Evolutionary conservation across 1,284 basidiomycete species (phyloP).

Genomic region (Leucoagaricus sp.): DNA sequence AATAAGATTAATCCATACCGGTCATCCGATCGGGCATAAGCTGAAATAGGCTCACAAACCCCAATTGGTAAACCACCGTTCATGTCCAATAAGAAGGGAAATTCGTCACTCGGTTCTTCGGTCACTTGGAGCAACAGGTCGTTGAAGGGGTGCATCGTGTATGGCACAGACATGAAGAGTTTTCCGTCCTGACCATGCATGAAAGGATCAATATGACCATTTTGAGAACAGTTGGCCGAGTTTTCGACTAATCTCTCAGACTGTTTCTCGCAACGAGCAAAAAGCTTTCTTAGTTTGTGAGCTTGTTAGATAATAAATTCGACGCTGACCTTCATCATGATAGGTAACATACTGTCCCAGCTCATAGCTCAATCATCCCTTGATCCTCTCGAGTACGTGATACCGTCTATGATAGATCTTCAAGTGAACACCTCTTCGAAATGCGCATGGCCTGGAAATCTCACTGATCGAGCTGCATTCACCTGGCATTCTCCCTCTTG

Average conservation of each 20-base stretch:
- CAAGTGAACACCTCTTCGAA: neutral
- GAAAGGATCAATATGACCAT: constrained; percentile 14
- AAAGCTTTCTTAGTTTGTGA: too few species aligned
- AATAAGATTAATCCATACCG: too few species aligned
- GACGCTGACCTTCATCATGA: constrained; percentile 8
- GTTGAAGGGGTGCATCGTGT: neutral
- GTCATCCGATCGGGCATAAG: too few species aligned
- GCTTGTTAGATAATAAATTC: too few species aligned
- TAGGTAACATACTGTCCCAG: constrained; percentile 1
- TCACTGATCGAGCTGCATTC: constrained; percentile 31
- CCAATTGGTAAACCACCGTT: constrained; percentile 33
- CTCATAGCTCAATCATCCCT: constrained; percentile 11
- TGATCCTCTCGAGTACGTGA: constrained; percentile 13
- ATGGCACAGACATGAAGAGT: constrained; percentile 2
- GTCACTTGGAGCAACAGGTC: constrained; percentile 4
- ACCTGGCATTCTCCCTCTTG: constrained; percentile 27
- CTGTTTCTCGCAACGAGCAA: neutral
- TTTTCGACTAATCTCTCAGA: neutral
- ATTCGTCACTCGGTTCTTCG: constrained; percentile 21
- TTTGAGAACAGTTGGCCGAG: neutral
- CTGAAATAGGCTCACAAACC: constrained; percentile 19
- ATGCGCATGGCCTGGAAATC: too few species aligned
- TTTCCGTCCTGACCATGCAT: constrained; percentile 9
- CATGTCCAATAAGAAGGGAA: constrained; percentile 29
- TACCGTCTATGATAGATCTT: constrained; percentile 1